Evolutionary conservation across 2,329 filamentous ascomycete genomes (phyloP), one percentile per base, ranked within the genome.

Genomic region (Podosphaera aphanis): DNA sequence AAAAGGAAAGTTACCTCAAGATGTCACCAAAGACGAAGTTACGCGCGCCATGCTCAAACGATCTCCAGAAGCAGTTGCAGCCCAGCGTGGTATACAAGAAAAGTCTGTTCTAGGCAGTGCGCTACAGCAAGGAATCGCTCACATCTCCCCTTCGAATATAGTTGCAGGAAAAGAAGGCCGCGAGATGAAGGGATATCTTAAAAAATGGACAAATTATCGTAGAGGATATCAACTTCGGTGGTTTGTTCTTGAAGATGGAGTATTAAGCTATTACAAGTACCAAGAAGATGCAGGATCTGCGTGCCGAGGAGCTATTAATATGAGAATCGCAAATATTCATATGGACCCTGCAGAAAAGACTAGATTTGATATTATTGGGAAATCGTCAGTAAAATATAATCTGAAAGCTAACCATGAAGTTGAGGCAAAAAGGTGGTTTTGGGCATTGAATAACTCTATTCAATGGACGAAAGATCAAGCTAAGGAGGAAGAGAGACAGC

Each of bases 141-240:
- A 68, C 7, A 66, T 73, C 21, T 62, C 65, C 1, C 67, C 76
- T 15, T 66, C 70, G 8, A 72, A 81, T 52, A 66, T 73, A 18
- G 61, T 77, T 48, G 81, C 80, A 21, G 79, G 81, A 15, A 85
- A 88, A 53, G 90, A 98, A 58, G 81, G 83, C 16, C 73, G 86
- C 42, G 88, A 95, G 63, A 95, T 98, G 83, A 94, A 93, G 65
- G 90, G 90, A 5, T 98, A 95, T 60, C 68, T 98, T 47, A 95
- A 94, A 65, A 98, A 98, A 62, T 98, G 90, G 90, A 98, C 90
- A 42, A 98, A 98, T 60, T 98, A 98, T 60, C 86, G 88, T 19
- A 86, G 83, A 59, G 90, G 90, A 7, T 98, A 94, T 65, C 93
- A 98, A 64, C 63, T 98, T 51, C 73, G 90, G 49, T 98, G 88